phyloP scores from a whole-genome alignment of 176 grass and related monocot species.

The Oryza longistaminata region DNA sequence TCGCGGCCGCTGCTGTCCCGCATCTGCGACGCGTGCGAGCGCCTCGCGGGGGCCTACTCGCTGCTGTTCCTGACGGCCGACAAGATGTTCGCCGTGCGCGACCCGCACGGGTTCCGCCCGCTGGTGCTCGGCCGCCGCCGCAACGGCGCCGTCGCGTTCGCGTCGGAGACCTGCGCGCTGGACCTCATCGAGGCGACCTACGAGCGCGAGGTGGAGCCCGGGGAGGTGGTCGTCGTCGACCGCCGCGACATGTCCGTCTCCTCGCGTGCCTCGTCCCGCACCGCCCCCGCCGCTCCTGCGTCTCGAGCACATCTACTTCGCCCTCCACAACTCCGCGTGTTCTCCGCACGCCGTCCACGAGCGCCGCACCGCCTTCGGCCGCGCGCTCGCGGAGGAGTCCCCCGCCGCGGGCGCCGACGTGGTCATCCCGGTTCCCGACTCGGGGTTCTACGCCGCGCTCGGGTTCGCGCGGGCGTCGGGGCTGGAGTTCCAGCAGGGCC shows the following conservation, averaged over 20 bases:
- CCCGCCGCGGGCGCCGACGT: constrained; percentile 54
- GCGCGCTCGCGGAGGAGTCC: constrained; percentile 59
- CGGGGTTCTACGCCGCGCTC: constrained; percentile 69
- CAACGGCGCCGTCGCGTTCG: constrained; percentile 69
- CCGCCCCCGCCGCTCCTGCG: constrained; percentile 48
- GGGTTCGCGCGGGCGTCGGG: constrained; percentile 61
- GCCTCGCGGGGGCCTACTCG: constrained; percentile 63
- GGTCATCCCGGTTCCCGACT: constrained; percentile 76
- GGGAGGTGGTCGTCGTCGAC: constrained; percentile 73
- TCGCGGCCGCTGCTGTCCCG: constrained; percentile 62
- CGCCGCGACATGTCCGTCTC: constrained; percentile 54
- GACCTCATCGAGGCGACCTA: constrained; percentile 79
- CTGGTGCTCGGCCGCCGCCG: constrained; percentile 67
- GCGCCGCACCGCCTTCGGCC: constrained; percentile 67
- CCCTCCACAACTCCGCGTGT: constrained; percentile 68
- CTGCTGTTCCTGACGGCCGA: constrained; percentile 61
- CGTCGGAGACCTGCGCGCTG: constrained; percentile 75
- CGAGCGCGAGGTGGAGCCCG: constrained; percentile 76
- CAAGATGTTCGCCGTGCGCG: constrained; percentile 72
- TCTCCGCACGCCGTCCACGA: constrained; percentile 71
- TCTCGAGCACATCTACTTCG: constrained; percentile 83
- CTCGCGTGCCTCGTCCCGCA: constrained; percentile 56
- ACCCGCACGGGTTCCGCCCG: constrained; percentile 76
- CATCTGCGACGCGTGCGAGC: constrained; percentile 60
- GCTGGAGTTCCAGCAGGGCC: constrained; percentile 71